Conservation (phyloP, 1,139 yeast genomes). For the Maudiozyma humilis region DNA sequence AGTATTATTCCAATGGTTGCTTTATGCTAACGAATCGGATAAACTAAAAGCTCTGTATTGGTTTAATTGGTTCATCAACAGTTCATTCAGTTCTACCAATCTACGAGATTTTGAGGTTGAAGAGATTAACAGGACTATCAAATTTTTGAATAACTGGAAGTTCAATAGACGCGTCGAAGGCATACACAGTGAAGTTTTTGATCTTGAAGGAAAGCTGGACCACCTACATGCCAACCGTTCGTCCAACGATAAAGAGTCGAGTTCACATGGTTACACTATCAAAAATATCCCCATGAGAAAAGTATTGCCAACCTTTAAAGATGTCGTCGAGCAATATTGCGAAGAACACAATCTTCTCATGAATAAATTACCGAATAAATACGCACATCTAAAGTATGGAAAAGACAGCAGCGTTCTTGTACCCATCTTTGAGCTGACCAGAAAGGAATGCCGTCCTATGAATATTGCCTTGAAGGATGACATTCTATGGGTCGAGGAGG, state of each 20-base stretch:
- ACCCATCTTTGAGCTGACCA: slow-evolving; percentile 22
- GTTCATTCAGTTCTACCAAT: slow-evolving; percentile 9
- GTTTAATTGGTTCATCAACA: slow-evolving; percentile 21
- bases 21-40: slow-evolving; percentile 13
- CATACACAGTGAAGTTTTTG: slow-evolving; percentile 18
- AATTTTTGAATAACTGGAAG: slow-evolving; percentile 10
- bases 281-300: slow-evolving; percentile 29
- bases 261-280: slow-evolving; percentile 11
- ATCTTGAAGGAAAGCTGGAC: slow-evolving; percentile 9
- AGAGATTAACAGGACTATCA: slow-evolving; percentile 12
- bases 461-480: slow-evolving; percentile 37
- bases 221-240: slow-evolving; percentile 1
- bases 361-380: slow-evolving; percentile 14
- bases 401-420: slow-evolving; percentile 14
- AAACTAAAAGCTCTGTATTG: slow-evolving; percentile 15
- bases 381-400: slow-evolving; percentile 17
- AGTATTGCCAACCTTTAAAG: slow-evolving; percentile 37
- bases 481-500: slow-evolving; percentile 36
- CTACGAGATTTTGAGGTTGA: slow-evolving; percentile 11
- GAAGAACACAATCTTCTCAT: slow-evolving; percentile 27
- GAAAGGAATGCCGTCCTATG: slow-evolving; percentile 1
- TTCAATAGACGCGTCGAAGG: slow-evolving; percentile 5
- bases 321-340: slow-evolving; percentile 41
- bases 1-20: slow-evolving; percentile 24
- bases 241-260: slow-evolving; percentile 4